phyloP scores from a whole-genome alignment of 1,284 basidiomycete genomes.

The Ceratobasidium sp. region DNA sequence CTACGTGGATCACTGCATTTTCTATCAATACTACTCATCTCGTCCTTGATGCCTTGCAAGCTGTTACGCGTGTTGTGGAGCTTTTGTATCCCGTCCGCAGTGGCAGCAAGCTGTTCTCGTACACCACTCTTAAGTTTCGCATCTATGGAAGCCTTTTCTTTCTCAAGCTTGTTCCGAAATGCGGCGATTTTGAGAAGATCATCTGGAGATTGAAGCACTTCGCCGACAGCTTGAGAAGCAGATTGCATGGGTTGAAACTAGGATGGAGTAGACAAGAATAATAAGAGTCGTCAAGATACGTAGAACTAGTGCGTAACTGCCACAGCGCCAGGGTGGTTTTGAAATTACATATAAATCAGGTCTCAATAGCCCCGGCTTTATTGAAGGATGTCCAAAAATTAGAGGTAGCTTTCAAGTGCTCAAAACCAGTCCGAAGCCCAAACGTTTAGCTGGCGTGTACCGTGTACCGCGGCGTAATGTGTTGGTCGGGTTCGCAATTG shows the following conservation, averaged over 20 bases:
- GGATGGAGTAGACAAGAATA: background rate
- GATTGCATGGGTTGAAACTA: constrained; percentile 23
- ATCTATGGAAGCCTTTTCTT: constrained; percentile 96
- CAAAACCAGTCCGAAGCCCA: too few species aligned
- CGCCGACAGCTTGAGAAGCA: constrained; percentile 79
- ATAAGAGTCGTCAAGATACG: background rate
- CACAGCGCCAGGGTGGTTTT: too few species aligned
- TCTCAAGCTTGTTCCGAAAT: constrained; percentile 92
- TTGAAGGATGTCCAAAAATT: too few species aligned
- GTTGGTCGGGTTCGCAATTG: too few species aligned
- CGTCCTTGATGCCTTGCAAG: constrained; percentile 87
- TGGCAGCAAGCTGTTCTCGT: constrained; percentile 91
- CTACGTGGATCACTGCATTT: constrained; percentile 75
- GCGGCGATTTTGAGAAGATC: constrained; percentile 89
- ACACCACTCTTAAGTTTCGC: constrained; percentile 90
- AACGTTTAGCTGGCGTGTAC: too few species aligned
- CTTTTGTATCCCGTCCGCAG: constrained; percentile 85
- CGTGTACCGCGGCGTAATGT: too few species aligned
- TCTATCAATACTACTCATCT: constrained; percentile 87
- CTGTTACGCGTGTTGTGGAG: constrained; percentile 81
- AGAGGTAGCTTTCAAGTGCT: too few species aligned
- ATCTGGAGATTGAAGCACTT: constrained; percentile 89
- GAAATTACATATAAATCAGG: constrained; percentile 12
- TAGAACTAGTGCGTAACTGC: background rate
- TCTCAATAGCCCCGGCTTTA: background rate